These are phyloP conservation scores for Alternaria sp. DNA, from an alignment of 2,329 filamentous ascomycete genomes.

Conservation along the genomic window DNA sequence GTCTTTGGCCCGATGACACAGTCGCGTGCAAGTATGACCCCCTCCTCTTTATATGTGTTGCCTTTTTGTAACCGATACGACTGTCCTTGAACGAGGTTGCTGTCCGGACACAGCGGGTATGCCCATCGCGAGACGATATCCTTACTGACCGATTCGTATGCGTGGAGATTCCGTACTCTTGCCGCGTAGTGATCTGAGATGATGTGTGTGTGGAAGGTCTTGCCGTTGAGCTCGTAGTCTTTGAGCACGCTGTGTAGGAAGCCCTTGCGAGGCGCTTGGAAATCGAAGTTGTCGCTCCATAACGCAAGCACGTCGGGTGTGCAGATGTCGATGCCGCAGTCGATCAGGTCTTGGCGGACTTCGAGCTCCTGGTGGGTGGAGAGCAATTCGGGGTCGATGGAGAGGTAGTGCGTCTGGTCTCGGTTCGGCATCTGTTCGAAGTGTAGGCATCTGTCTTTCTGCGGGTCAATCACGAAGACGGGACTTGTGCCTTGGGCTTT, in stretches of 20 bases:
- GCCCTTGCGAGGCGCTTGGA: slow-evolving; percentile 85
- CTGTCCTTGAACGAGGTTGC: slow-evolving; percentile 79
- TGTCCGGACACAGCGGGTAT: slow-evolving; percentile 87
- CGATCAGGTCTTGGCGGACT: slow-evolving; percentile 84
- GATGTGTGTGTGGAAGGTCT: slow-evolving; percentile 93
- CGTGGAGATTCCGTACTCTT: slow-evolving; percentile 81
- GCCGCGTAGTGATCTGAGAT: slow-evolving; percentile 84
- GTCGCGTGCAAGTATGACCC: slow-evolving; percentile 75
- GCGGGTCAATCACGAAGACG: slow-evolving; percentile 84
- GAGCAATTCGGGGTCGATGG: slow-evolving; percentile 80
- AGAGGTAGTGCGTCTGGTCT: slow-evolving; percentile 68
- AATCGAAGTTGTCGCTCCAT: slow-evolving; percentile 98
- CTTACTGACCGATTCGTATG: slow-evolving; percentile 87
- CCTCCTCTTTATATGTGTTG: slow-evolving; percentile 78
- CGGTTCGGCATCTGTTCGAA: slow-evolving; percentile 88
- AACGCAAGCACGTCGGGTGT: slow-evolving; percentile 92
- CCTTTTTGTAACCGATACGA: slow-evolving; percentile 74
- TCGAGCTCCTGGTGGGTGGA: slow-evolving; percentile 77
- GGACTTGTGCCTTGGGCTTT: slow-evolving; percentile 78
- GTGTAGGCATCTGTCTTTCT: slow-evolving; percentile 81
- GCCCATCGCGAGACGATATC: slow-evolving; percentile 89
- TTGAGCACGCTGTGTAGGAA: slow-evolving; percentile 93
- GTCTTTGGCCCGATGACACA: slow-evolving; percentile 72
- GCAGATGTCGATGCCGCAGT: slow-evolving; percentile 96
- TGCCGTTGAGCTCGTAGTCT: slow-evolving; percentile 95